These are phyloP conservation scores for Amphirosellinia nigrospora DNA, from an alignment of 495 filamentous ascomycete species.

Conservation along the genomic window DNA sequence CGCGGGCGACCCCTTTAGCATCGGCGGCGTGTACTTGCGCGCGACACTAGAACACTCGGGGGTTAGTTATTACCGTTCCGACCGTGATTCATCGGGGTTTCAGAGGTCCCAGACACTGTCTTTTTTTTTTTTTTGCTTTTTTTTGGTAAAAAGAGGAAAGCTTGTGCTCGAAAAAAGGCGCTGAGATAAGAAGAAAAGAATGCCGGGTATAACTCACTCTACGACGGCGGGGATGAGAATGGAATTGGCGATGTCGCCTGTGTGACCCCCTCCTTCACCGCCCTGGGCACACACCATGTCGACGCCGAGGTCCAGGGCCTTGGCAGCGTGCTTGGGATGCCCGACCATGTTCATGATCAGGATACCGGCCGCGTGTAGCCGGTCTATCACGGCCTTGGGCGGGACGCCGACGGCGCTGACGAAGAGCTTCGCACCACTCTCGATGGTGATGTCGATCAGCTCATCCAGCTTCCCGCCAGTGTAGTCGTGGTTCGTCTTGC, in stretches of 20 bases:
- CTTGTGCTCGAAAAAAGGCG: too few relatives aligned
- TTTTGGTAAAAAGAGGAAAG: too few relatives aligned
- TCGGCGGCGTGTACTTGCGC: constrained; percentile 59
- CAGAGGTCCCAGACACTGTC: too few relatives aligned
- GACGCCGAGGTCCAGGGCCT: constrained; percentile 79
- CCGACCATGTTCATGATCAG: constrained; percentile 97
- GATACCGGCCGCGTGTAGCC: constrained; percentile 75
- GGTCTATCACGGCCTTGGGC: constrained; percentile 68
- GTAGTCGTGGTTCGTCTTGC: constrained; percentile 92
- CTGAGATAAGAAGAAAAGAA: too few relatives aligned
- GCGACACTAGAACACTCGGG: constrained; percentile 53
- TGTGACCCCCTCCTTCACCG: constrained; percentile 81
- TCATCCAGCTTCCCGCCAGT: constrained; percentile 82
- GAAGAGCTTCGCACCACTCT: constrained; percentile 78
- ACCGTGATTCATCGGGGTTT: too few relatives aligned
- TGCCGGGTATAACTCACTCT: constrained; percentile 42
- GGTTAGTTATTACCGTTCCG: too few relatives aligned
- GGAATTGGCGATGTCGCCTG: constrained; percentile 74
- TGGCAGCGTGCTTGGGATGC: constrained; percentile 82
- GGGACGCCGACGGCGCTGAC: constrained; percentile 85
- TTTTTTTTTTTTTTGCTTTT: too few relatives aligned
- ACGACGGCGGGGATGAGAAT: constrained; percentile 78
- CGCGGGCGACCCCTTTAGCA: constrained; percentile 54
- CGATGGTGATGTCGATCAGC: constrained; percentile 79
- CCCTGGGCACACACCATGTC: constrained; percentile 87